Evolutionary conservation across 306 rosid species (phyloP).

Genomic region (Trichosanthes truncata): DNA sequence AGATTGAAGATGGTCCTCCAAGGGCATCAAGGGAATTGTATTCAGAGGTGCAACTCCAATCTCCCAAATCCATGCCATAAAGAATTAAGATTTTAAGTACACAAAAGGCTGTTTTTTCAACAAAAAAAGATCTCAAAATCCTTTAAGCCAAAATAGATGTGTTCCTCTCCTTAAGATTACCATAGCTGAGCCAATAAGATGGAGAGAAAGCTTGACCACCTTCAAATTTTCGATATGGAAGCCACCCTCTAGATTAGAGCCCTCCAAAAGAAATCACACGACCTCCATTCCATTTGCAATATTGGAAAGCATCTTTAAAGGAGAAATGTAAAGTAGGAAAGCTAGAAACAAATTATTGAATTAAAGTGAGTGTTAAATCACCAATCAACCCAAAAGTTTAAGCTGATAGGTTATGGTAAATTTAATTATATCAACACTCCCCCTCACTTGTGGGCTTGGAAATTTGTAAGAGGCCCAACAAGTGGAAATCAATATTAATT

Average conservation of each 20-base stretch:
- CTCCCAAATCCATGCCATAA: too few species aligned
- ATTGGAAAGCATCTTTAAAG: background rate
- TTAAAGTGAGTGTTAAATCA: too few species aligned
- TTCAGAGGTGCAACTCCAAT: too few species aligned
- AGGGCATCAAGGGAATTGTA: background rate
- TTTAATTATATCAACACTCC: too few species aligned
- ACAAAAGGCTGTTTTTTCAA: too few species aligned
- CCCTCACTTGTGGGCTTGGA: too few species aligned
- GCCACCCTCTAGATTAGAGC: background rate
- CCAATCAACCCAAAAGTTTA: too few species aligned
- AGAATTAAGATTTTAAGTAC: too few species aligned
- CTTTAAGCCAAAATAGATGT: background rate
- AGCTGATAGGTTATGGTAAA: too few species aligned
- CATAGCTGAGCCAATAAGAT: background rate
- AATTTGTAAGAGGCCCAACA: too few species aligned
- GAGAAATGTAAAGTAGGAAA: background rate
- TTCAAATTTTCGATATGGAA: background rate
- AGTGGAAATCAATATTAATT: too few species aligned
- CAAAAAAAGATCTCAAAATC: background rate
- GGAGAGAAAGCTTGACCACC: background rate
- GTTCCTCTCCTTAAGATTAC: background rate
- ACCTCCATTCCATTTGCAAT: background rate
- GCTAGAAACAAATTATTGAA: background rate
- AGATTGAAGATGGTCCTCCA: background rate
- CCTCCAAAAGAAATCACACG: background rate